These are phyloP conservation scores for Hyphodiscus hymeniophilus DNA, from an alignment of 495 filamentous ascomycete genomes.

Conservation along the genomic window DNA sequence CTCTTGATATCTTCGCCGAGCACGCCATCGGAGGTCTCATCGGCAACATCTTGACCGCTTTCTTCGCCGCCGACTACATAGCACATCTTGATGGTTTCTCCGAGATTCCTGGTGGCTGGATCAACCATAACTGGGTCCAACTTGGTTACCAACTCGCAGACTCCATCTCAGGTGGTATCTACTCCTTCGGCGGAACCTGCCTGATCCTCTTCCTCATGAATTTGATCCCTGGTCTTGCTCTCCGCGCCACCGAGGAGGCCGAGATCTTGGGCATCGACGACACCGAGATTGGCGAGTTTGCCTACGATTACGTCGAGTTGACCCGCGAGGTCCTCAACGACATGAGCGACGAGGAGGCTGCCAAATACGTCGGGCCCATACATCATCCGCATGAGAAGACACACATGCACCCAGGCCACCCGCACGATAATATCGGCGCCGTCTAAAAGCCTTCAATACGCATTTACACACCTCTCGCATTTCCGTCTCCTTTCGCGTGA, in stretches of 20 bases:
- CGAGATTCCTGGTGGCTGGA: conserved; percentile 74
- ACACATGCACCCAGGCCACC: too few species aligned
- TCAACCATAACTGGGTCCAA: conserved; percentile 87
- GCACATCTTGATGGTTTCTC: conserved; percentile 61
- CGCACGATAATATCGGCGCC: too few species aligned
- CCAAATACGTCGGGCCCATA: too few species aligned
- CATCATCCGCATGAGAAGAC: too few species aligned
- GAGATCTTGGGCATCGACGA: conserved; percentile 93
- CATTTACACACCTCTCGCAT: too few species aligned
- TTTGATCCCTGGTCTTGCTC: conserved; percentile 71
- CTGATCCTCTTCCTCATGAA: conserved; percentile 85
- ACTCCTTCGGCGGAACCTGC: conserved; percentile 81
- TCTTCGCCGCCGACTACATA: conserved; percentile 72
- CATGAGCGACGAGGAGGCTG: conserved; percentile 32
- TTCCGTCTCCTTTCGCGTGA: neutral
- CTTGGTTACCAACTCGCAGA: conserved; percentile 84
- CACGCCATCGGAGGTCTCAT: conserved; percentile 83
- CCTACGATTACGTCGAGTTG: conserved; percentile 95
- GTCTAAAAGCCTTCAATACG: too few species aligned
- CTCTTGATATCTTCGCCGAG: conserved; percentile 89
- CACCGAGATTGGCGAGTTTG: conserved; percentile 94
- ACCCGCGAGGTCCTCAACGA: conserved; percentile 72
- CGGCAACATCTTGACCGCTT: conserved; percentile 80
- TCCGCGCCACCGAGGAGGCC: conserved; percentile 75
- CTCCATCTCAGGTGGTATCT: conserved; percentile 71